Evolutionary conservation across 1,139 yeast genomes (phyloP).

Genomic region (Petasospora fabianii): DNA sequence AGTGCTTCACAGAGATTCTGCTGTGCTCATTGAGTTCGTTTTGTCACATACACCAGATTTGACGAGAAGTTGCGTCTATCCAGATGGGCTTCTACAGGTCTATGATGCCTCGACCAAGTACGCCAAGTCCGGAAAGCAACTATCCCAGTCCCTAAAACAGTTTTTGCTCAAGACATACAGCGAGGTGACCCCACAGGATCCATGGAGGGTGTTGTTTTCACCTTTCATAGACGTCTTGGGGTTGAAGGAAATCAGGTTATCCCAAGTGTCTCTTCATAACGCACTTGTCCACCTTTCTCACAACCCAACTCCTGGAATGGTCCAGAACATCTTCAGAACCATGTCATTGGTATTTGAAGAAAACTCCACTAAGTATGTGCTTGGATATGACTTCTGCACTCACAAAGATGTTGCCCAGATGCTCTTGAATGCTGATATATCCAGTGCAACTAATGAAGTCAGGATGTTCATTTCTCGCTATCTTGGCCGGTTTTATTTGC

Average conservation of each 20-base stretch:
- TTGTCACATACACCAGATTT: constrained; percentile 6
- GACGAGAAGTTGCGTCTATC: constrained; percentile 11
- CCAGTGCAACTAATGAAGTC: constrained; percentile 29
- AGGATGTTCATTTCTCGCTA: constrained; percentile 41
- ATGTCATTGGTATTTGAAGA: constrained; percentile 19
- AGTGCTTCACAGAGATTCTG: constrained; percentile 29
- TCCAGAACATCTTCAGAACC: constrained; percentile 13
- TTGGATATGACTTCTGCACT: constrained; percentile 12
- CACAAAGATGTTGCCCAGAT: constrained; percentile 26
- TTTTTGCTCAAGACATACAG: constrained; percentile 5
- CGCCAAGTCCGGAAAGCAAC: constrained; percentile 1
- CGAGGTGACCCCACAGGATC: constrained; percentile 4
- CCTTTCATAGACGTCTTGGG: constrained; percentile 13
- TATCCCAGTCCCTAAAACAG: not conserved
- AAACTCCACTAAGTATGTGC: constrained; percentile 7
- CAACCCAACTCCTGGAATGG: constrained; percentile 5
- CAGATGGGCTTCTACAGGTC: constrained; percentile 13
- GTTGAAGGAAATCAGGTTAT: constrained; percentile 5
- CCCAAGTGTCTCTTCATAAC: constrained; percentile 5
- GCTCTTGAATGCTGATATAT: constrained; percentile 18
- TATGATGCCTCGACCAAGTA: constrained; percentile 11
- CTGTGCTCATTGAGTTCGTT: constrained; percentile 22
- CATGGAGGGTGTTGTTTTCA: constrained; percentile 15
- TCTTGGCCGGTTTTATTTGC: constrained; percentile 39
- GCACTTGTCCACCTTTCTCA: constrained; percentile 12